Base-by-base conservation (phyloP, 371 early-diverging fungal species). In the Umbelopsis sp. region DNA sequence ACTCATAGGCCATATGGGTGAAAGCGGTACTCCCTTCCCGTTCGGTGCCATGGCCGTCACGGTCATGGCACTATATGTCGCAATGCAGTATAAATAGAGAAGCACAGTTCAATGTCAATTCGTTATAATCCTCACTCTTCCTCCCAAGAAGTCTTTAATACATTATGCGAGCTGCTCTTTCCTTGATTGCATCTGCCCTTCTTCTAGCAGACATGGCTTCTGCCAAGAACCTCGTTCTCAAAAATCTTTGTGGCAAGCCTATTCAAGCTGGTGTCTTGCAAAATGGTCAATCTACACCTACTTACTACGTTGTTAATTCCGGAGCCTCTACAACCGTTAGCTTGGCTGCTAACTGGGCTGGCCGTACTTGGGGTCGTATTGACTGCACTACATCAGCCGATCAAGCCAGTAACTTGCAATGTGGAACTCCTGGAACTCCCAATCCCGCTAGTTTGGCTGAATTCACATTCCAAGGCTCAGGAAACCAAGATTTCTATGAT, bases 381-480 rank as follows among this genome's bases (percentile, higher is more conserved):
- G 44, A 65, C 7, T 80, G 80, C 32, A 70, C 69, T 46, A n/a
- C 44, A 16, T 29, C 57, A 29, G 35, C 32, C 35, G 57, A 57
- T 25, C 73, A 72, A 20, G 63, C 63, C 8, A 74, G 76, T 50
- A 70, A 68, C 25, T 50, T 48, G 16, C 46, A 67, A 14, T 76
- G 76, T 53, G 67, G 63, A 12, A 44, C 73, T 11, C 79, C 75
- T 5, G 70, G 76, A 48, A 76, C 76, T 20, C 66, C 29, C 8
- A 71, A 75, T 48, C 79, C 79, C 25, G 79, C 74, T 11, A 76
- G 77, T 4, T 68, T 79, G 35, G 81, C 82, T n/a, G 82, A 79
- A 52, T 81, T 81, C 68, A 79, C 63, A 44, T 65, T 81, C 29
- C 63, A 50, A 3, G 70, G 72, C n/a, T 65, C 70, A 0, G 44